Evolutionary conservation across 352 stramenopile genomes (phyloP), one percentile per base, ranked within the genome.

Genomic region (Pythium rishiriense): DNA sequence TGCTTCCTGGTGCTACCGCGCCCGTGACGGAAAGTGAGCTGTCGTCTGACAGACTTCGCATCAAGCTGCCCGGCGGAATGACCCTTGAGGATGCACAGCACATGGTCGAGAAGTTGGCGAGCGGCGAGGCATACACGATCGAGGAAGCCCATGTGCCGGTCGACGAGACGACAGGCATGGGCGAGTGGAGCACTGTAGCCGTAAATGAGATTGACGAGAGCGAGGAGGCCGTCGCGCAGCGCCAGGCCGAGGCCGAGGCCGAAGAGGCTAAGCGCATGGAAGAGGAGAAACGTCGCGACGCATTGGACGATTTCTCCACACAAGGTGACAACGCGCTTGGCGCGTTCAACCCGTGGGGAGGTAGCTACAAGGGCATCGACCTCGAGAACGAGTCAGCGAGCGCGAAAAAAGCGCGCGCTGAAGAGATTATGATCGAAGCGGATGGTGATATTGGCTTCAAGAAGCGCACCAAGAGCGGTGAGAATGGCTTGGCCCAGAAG

Each of bases 271-370:
- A 70, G 29, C 47, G 65, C 21, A 68, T 68, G 22, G 76, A 87
- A 35, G 76, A 89, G 37, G 73, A 89, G 62, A 83, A 79, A 50
- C 72, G 73, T 12, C 58, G 76, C 1, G 74, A 93, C 47, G 72
- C 81, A 2, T 66, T 92, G 4, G 84, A 92, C 21, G 84, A 91
- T 54, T 79, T 87, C 31, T 82, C 77, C 5, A 58, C 67, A 1
- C 81, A 91, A 65, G 81, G 79, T 31, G 84, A 94, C 58, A 82
- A 94, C 33, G 86, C 86, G 1, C 62, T 94, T 1, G 84, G 81
- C 3, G 86, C 86, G 22, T 94, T 86, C 63, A 94, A 93, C 41
- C 86, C 86, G 24, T 94, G 79, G 77, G 86, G 86, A 42, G 86
- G 86, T 19, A 91, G 64, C 58, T 94, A 94, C 72, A 94, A 94